Conservation (phyloP, 1,284 basidiomycete genomes). For the Binderoboletus segoi region DNA sequence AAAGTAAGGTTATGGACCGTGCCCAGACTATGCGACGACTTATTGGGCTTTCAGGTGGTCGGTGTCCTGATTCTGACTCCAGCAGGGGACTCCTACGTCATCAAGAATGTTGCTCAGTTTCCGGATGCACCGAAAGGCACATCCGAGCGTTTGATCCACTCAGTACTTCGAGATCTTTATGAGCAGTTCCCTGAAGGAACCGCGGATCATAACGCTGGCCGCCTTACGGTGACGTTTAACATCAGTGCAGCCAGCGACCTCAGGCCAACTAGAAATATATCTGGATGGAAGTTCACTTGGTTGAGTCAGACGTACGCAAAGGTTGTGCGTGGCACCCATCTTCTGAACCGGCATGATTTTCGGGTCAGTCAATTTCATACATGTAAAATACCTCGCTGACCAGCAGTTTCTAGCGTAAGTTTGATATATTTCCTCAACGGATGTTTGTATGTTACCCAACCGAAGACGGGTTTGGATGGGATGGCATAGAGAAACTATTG, state of each 20-base stretch:
- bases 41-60: slow-evolving; percentile 30
- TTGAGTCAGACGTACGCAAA: slow-evolving; percentile 43
- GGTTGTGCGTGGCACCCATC: slow-evolving; percentile 39
- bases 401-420: slow-evolving; percentile 39
- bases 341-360: slow-evolving; percentile 44
- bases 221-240: slow-evolving; percentile 44
- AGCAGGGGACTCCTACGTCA: slow-evolving; percentile 44
- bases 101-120: slow-evolving; percentile 50
- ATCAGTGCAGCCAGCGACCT: slow-evolving; percentile 43
- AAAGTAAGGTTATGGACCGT: slow-evolving; percentile 8
- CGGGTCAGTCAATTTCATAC: slow-evolving; percentile 32
- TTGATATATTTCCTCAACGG: slow-evolving; percentile 39
- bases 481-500: slow-evolving; percentile 41
- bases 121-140: slow-evolving; percentile 49
- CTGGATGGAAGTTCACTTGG: slow-evolving; percentile 45
- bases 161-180: slow-evolving; percentile 40
- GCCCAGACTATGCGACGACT: neutral
- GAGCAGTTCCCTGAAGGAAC: slow-evolving; percentile 2
- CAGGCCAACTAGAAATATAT: slow-evolving; percentile 41
- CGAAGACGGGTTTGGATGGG: slow-evolving; percentile 44
- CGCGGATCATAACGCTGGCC: neutral
- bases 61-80: slow-evolving; percentile 48
- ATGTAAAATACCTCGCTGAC: neutral
- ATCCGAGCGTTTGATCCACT: slow-evolving; percentile 48
- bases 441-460: slow-evolving; percentile 50